Percentiles rank a stretch among this genome's conserved stretches.
Evolutionary conservation across 371 early-diverging fungal species (phyloP).

Genomic region (Actinomucor elegans): DNA sequence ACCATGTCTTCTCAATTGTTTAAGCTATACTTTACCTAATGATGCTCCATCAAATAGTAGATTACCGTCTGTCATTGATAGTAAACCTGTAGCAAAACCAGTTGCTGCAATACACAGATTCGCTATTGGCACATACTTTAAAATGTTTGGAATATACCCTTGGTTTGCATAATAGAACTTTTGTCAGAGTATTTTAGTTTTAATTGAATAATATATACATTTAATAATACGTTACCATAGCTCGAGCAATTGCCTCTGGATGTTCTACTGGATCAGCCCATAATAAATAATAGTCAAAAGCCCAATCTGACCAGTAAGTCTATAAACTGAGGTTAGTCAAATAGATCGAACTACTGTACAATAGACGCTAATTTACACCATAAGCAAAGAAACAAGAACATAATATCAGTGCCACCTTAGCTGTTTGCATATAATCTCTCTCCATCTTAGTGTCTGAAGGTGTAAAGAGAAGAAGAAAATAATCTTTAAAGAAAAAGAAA

Average conservation of each 20-base stretch:
- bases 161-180: conserved; percentile 46
- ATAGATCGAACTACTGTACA: no score
- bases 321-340: no score
- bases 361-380: conserved; percentile 35
- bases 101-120: conserved; percentile 42
- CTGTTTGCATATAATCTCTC: conserved; percentile 33
- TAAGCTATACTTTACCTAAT: conserved; percentile 39
- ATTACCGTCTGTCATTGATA: conserved; percentile 39
- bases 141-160: conserved; percentile 36
- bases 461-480: not conserved
- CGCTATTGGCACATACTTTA: conserved; percentile 43
- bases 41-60: conserved; percentile 52
- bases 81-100: conserved; percentile 44
- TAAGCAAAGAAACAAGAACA: conserved; percentile 52
- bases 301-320: conserved; percentile 53
- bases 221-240: conserved; percentile 32
- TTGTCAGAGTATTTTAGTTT: not conserved
- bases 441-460: not conserved
- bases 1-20: no score
- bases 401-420: conserved; percentile 41
- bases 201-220: not conserved
- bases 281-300: conserved; percentile 41
- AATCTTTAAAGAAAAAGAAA: not conserved
- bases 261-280: conserved; percentile 41
- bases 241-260: conserved; percentile 37